phyloP scores from a whole-genome alignment of 345 rosid genomes.

The Brassica carinata region DNA sequence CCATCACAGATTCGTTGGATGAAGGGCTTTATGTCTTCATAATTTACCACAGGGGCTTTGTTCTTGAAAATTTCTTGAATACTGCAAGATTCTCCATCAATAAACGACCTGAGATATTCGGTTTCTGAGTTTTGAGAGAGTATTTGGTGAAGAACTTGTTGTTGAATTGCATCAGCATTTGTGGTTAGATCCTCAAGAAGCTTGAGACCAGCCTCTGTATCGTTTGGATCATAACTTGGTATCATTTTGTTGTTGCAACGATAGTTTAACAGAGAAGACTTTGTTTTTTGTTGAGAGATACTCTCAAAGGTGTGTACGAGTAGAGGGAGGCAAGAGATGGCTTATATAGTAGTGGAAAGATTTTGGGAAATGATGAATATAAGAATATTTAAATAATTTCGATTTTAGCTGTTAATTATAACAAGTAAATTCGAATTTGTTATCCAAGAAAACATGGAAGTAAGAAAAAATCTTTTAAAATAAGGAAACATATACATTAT shows the following conservation, averaged over 20 bases:
- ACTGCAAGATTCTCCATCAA: slow-evolving; percentile 48
- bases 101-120: slow-evolving; percentile 59
- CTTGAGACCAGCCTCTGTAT: slow-evolving; percentile 65
- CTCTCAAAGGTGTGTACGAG: neutral
- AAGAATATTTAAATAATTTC: too few relatives aligned
- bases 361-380: neutral
- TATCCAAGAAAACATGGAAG: too few relatives aligned
- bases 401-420: too few relatives aligned
- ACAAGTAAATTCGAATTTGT: too few relatives aligned
- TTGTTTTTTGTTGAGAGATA: neutral
- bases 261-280: neutral
- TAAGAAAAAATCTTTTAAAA: too few relatives aligned
- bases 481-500: too few relatives aligned
- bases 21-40: slow-evolving; percentile 68
- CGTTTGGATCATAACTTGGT: slow-evolving; percentile 68
- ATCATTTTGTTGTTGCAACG: slow-evolving; percentile 45
- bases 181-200: slow-evolving; percentile 72
- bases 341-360: neutral
- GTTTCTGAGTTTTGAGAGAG: slow-evolving; percentile 56
- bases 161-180: slow-evolving; percentile 61
- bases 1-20: slow-evolving; percentile 79
- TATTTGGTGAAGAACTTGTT: slow-evolving; percentile 58
- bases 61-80: slow-evolving; percentile 52
- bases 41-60: slow-evolving; percentile 75
- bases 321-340: neutral